Base-by-base conservation (phyloP, 495 filamentous ascomycete genomes). In the Aspergillus avenaceus region DNA sequence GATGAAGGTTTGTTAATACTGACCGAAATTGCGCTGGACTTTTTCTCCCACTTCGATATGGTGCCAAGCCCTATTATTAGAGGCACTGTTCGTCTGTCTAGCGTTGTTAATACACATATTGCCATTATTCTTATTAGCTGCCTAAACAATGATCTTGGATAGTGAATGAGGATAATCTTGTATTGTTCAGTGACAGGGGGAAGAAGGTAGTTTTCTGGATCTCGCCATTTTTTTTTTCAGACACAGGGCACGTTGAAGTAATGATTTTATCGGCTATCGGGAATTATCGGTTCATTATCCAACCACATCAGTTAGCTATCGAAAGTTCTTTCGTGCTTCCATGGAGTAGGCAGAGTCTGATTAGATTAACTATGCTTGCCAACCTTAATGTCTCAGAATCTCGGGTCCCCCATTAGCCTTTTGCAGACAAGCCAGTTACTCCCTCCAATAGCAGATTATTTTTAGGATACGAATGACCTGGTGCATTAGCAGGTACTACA, bases 251-350 rank as follows among this genome's bases (percentile, higher is more conserved):
- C 34, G 6, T 38, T 38, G 34, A 38, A 38, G 34, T 19, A 38
- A 38, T 8, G 13, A 38, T 1, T 14, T 16, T 36, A 16, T 21
- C 31, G 34, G 34, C 16, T 38, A 21, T 38, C 34, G 34, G 34
- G 34, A 14, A 38, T 38, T 38, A 22, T 40, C 32, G 16, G 13
- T 40, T 26, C 36, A n/a, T 13, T 18, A 21, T 26, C 23, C 36
- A 23, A 38, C 34, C 34, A 18, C 12, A 26, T 42, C 50, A 46
- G 47, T 25, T 37, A 37, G 43, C 25, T 13, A 49, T 55, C 34
- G 53, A 55, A 55, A 22, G 27, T 55, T 55, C 53, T 44, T 51
- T 47, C 37, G 34, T 13, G 13, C 53, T 55, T 55, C 53, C 53
- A 55, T 55, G 38, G 32, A 38, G 32, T 6, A 42, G 29, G 47